Percentiles rank a stretch among this genome's conserved stretches.
phyloP scores from a whole-genome alignment of 805 yeast species.

The Metschnikowia henanensis region DNA sequence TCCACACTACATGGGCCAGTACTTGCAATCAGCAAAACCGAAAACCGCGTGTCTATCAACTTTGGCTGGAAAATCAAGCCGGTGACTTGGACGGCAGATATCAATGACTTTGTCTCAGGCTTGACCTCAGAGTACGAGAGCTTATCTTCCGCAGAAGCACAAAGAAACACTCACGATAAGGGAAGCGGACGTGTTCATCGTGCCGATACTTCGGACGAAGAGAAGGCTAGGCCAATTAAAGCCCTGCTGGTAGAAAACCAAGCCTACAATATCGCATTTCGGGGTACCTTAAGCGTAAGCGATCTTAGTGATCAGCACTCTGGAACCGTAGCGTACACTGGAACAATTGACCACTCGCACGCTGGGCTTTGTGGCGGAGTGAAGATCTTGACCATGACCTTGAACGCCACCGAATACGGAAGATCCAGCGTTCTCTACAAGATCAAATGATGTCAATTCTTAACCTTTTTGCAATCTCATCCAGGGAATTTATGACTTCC shows the following conservation, averaged over 20 bases:
- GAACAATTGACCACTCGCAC: slow-evolving; percentile 33
- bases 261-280: slow-evolving; percentile 23
- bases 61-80: slow-evolving; percentile 30
- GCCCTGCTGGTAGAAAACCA: neutral
- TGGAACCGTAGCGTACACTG: slow-evolving; percentile 26
- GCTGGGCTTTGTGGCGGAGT: slow-evolving; percentile 32
- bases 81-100: slow-evolving; percentile 20
- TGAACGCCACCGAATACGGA: slow-evolving; percentile 15
- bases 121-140: slow-evolving; percentile 28
- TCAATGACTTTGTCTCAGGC: slow-evolving; percentile 21
- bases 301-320: slow-evolving; percentile 19
- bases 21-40: slow-evolving; percentile 17
- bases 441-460: slow-evolving; percentile 4
- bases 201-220: slow-evolving; percentile 14
- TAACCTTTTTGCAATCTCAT: too few relatives aligned
- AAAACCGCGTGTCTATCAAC: slow-evolving; percentile 6
- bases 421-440: slow-evolving; percentile 8
- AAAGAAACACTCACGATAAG: slow-evolving; percentile 25
- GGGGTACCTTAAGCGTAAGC: slow-evolving; percentile 24
- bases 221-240: neutral
- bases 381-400: slow-evolving; percentile 24
- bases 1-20: slow-evolving; percentile 33
- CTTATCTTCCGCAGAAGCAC: slow-evolving; percentile 23
- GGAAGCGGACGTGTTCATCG: slow-evolving; percentile 30
- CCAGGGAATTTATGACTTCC: too few relatives aligned